Evolutionary conservation across 257 asterid species (phyloP).

Genomic region (Eustoma russellianum): DNA sequence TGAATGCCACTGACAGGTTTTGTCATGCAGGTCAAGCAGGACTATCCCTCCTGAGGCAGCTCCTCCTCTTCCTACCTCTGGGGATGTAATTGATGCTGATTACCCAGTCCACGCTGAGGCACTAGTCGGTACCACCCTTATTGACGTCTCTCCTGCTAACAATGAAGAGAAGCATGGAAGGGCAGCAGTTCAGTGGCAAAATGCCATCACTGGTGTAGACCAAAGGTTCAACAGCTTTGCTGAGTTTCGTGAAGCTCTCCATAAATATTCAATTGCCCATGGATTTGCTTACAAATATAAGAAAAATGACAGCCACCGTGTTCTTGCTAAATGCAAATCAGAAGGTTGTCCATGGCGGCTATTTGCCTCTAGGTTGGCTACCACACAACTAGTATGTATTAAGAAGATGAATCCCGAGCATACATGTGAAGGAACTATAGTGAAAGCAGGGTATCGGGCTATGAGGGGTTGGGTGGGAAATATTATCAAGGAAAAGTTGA

Average conservation of each 20-base stretch:
- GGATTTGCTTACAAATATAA: slow-evolving; percentile 92
- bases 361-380: slow-evolving; percentile 86
- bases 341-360: slow-evolving; percentile 98
- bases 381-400: slow-evolving; percentile 85
- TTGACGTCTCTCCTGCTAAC: slow-evolving; percentile 23
- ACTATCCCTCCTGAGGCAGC: slow-evolving; percentile 61
- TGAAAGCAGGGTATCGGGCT: slow-evolving; percentile 90
- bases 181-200: slow-evolving; percentile 94
- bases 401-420: slow-evolving; percentile 83
- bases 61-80: slow-evolving; percentile 45
- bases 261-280: slow-evolving; percentile 90
- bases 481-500: slow-evolving; percentile 85
- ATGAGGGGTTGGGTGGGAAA: slow-evolving; percentile 98
- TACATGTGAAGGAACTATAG: slow-evolving; percentile 81
- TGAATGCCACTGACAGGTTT: slow-evolving; percentile 1
- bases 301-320: slow-evolving; percentile 97
- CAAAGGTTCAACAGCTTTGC: slow-evolving; percentile 89
- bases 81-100: slow-evolving; percentile 51
- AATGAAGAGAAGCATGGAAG: slow-evolving; percentile 65
- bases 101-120: slow-evolving; percentile 49
- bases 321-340: slow-evolving; percentile 90
- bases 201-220: slow-evolving; percentile 93
- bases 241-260: slow-evolving; percentile 95
- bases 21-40: slow-evolving; percentile 65
- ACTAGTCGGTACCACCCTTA: slow-evolving; percentile 36